phyloP scores from a whole-genome alignment of 352 stramenopile species.

The Globisporangium middletonii region DNA sequence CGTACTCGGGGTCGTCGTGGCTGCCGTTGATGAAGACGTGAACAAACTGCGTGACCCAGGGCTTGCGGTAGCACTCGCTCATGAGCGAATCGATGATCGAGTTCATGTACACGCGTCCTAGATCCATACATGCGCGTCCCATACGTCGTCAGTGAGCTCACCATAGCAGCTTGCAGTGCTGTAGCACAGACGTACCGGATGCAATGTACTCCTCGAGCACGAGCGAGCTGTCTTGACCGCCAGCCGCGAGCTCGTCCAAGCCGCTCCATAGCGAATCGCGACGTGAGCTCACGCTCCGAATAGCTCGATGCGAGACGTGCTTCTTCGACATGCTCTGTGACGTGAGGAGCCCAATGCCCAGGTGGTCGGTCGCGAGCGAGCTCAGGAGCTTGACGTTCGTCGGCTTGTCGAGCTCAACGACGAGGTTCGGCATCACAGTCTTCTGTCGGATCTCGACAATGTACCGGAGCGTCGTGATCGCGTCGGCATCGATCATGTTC shows the following conservation, averaged over 20 bases:
- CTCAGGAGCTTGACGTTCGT: constrained; percentile 80
- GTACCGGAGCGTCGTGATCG: constrained; percentile 75
- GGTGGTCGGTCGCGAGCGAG: constrained; percentile 53
- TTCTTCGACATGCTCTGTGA: constrained; percentile 29
- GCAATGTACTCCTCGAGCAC: constrained; percentile 69
- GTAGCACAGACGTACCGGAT: constrained; percentile 24
- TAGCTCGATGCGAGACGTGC: constrained; percentile 37
- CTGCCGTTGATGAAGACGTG: constrained; percentile 58
- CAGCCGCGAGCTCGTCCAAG: constrained; percentile 23
- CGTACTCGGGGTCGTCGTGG: constrained; percentile 52
- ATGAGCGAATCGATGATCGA: constrained; percentile 66
- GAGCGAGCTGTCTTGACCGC: constrained; percentile 28
- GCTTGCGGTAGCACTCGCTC: constrained; percentile 76
- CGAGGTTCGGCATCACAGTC: constrained; percentile 56
- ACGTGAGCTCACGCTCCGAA: constrained; percentile 28
- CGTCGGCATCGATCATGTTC: constrained; percentile 80
- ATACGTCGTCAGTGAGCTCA: too few species aligned
- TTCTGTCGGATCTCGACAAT: constrained; percentile 78
- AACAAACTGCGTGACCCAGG: constrained; percentile 66
- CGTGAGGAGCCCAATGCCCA: constrained; percentile 28
- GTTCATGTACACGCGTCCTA: constrained; percentile 69
- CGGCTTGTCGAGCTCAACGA: constrained; percentile 64
- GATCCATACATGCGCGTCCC: not conserved
- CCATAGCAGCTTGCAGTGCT: too few species aligned
- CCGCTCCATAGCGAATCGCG: constrained; percentile 37